Evolutionary conservation across 2,329 filamentous ascomycete genomes (phyloP).

Genomic region (Pseudodiploospora longispora): DNA sequence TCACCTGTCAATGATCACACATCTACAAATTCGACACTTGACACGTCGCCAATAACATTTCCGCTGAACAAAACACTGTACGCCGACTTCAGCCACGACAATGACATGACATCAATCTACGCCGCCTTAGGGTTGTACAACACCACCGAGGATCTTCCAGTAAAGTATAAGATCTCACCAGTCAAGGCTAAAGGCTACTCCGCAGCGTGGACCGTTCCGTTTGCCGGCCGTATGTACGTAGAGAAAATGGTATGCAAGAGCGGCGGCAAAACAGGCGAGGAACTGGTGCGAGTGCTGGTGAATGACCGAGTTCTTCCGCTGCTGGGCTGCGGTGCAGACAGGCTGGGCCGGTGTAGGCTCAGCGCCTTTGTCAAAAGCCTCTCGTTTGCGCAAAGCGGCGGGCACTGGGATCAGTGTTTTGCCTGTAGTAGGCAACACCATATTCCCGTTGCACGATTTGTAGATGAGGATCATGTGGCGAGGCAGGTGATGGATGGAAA

Average conservation of each 20-base stretch:
- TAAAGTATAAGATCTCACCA: slow-evolving; percentile 40
- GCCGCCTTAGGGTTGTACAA: slow-evolving; percentile 75
- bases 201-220: slow-evolving; percentile 73
- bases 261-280: slow-evolving; percentile 35
- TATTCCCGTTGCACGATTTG: too few species aligned
- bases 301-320: slow-evolving; percentile 77
- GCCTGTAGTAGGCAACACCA: not conserved
- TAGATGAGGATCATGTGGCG: too few species aligned
- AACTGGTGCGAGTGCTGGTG: slow-evolving; percentile 70
- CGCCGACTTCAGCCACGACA: slow-evolving; percentile 89
- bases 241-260: slow-evolving; percentile 71
- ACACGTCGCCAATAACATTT: slow-evolving; percentile 59
- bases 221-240: slow-evolving; percentile 72
- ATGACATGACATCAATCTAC: slow-evolving; percentile 71
- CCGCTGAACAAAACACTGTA: slow-evolving; percentile 64
- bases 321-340: slow-evolving; percentile 61
- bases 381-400: slow-evolving; percentile 63
- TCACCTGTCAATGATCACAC: slow-evolving; percentile 64
- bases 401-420: slow-evolving; percentile 62
- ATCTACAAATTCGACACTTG: slow-evolving; percentile 69
- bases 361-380: slow-evolving; percentile 65
- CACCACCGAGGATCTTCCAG: slow-evolving; percentile 45
- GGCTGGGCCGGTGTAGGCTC: slow-evolving; percentile 61
- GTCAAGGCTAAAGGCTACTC: slow-evolving; percentile 58
- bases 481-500: too few species aligned